A percentile compares a stretch with the other conserved stretches of the same genome.
Evolutionary conservation across 2,329 filamentous ascomycete genomes (phyloP).

Genomic region (Colletotrichum australisinense): DNA sequence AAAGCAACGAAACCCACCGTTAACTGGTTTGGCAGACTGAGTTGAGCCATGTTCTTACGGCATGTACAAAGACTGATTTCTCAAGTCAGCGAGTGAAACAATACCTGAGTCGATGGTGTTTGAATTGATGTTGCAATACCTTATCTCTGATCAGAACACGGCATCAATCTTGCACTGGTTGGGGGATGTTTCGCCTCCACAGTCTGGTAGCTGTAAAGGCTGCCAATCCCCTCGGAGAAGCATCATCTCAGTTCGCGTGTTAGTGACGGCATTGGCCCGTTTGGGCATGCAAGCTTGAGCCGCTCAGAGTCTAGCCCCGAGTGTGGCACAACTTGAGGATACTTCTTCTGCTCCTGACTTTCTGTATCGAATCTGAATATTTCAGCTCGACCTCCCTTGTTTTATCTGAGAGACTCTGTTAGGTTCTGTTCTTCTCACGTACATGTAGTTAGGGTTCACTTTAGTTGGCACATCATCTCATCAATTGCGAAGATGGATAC

Average conservation of each 20-base stretch:
- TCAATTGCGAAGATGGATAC: conserved; percentile 39
- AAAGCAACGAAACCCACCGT: neutral
- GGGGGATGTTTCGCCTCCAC: neutral
- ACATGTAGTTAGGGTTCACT: neutral
- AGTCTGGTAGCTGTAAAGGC: neutral
- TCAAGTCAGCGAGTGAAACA: neutral
- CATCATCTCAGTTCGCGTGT: conserved; percentile 25
- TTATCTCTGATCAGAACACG: neutral
- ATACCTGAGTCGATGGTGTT: neutral
- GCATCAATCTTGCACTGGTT: neutral
- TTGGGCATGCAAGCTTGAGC: conserved; percentile 7
- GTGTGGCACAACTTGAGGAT: conserved; percentile 1
- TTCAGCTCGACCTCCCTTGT: neutral
- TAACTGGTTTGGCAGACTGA: neutral
- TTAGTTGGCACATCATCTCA: neutral
- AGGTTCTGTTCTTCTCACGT: neutral
- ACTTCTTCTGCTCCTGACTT: neutral
- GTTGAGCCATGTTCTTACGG: neutral
- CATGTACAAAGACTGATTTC: neutral
- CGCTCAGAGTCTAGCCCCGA: neutral
- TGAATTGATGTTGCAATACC: neutral
- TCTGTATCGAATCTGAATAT: neutral
- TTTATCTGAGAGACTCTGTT: too few relatives aligned
- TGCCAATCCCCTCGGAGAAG: conserved; percentile 36
- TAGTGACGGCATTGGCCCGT: conserved; percentile 29